phyloP scores from a whole-genome alignment of 768 basidiomycete genomes.

The Clitopilus hobsonii region DNA sequence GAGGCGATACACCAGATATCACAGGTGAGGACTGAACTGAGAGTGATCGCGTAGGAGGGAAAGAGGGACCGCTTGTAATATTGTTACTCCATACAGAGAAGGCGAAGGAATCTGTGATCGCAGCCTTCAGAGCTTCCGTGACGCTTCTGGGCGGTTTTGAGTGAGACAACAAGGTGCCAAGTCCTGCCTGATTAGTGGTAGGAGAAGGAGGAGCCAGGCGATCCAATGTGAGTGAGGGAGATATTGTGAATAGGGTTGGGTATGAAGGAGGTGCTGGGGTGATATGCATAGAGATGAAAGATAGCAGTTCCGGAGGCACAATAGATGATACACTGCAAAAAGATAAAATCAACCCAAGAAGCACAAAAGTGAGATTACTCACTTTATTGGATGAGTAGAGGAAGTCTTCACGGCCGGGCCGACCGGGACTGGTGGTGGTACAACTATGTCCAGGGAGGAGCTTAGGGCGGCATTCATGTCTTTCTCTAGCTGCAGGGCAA shows the following conservation, averaged over 20 bases:
- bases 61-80: background rate
- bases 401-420: constrained; percentile 57
- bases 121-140: constrained; percentile 30
- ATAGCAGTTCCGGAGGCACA: constrained; percentile 54
- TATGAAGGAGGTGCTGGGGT: constrained; percentile 20
- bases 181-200: no score
- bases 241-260: constrained; percentile 43
- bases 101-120: constrained; percentile 28
- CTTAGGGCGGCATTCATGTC: constrained; percentile 53
- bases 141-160: constrained; percentile 11
- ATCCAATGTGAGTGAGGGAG: constrained; percentile 38
- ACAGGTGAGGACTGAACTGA: constrained; percentile 7
- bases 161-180: no score
- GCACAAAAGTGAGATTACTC: constrained; percentile 24
- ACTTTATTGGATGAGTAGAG: constrained; percentile 82
- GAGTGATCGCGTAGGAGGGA: background rate
- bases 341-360: background rate
- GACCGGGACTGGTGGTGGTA: background rate
- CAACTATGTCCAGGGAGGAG: constrained; percentile 27
- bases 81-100: background rate
- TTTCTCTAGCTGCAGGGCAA: constrained; percentile 30
- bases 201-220: constrained; percentile 25
- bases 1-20: background rate
- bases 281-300: constrained; percentile 46
- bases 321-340: constrained; percentile 54